Conservation (phyloP, 345 rosid genomes). For the Zanthoxylum bungeanum region DNA sequence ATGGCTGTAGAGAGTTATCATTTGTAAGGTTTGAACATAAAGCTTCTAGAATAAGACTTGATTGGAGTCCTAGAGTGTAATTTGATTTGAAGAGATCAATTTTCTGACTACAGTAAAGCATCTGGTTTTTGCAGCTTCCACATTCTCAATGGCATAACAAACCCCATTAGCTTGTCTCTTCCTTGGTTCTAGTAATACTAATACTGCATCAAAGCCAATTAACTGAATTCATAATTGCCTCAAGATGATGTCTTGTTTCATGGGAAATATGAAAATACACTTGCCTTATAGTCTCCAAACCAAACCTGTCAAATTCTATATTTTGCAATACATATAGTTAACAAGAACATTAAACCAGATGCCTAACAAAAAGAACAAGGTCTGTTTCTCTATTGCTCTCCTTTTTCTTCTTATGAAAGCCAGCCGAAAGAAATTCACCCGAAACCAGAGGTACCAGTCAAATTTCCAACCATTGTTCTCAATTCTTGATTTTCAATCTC, state of each 20-base stretch:
- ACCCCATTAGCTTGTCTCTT: not conserved
- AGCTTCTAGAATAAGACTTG: not conserved
- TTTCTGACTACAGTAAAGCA: not conserved
- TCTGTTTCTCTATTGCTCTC: not conserved
- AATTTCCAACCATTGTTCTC: not conserved
- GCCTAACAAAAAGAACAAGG: not conserved
- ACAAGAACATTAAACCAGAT: slow-evolving; percentile 2
- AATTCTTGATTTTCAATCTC: slow-evolving; percentile 32
- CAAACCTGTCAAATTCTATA: not conserved
- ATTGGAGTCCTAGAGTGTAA: not conserved
- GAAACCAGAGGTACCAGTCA: not conserved
- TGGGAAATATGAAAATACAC: not conserved
- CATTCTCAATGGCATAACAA: not conserved
- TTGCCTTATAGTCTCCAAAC: not conserved
- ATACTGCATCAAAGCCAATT: not conserved
- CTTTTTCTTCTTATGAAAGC: slow-evolving; percentile 1
- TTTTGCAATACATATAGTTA: not conserved
- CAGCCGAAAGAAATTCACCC: not conserved
- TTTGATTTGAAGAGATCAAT: not conserved
- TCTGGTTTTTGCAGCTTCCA: not conserved
- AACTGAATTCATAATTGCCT: not conserved
- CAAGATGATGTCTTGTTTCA: not conserved
- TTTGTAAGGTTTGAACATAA: not conserved
- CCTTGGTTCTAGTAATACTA: not conserved
- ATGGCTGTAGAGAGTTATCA: not conserved